Evolutionary conservation across 768 basidiomycete genomes (phyloP), one percentile per base, ranked within the genome.

Genomic region (Calvatia gigantea): DNA sequence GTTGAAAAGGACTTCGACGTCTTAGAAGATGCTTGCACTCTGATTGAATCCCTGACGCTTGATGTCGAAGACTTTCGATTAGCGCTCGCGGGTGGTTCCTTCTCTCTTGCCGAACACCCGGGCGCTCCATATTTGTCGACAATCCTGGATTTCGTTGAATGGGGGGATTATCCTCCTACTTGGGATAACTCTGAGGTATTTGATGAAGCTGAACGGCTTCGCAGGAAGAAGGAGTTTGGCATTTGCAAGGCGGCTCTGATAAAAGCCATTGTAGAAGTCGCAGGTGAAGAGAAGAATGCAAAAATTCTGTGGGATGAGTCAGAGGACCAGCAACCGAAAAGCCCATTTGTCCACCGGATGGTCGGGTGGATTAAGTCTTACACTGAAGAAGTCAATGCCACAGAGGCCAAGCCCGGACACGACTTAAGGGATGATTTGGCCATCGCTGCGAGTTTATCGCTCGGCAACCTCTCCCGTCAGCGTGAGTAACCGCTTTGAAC

Each of bases 221-320:
- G 75, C 45, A 86, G 82, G 69, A 83, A 89, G 66, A 87, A 87
- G 66, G 77, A 80, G 2, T 88, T 95, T 59, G 83, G 85, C 60
- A 80, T 86, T 27, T 91, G 91, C 72, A 95, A 94, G 70, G 88
- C 86, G 3, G 91, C 90, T 0, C 74, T 94, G 7, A 86, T 94
- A 68, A 92, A 93, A 62, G 82, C 87, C 2, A 81, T 94, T 14
- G 91, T 95, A 27, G 92, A 93, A 64, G 83, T 89, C 37, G 83
- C 90, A 7, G 91, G 91, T 35, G 89, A 92, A 65, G 87, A 89
- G 59, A 82, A 79, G 60, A 92, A 90, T 60, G 81, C 80, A 58
- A 85, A 91, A 47, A 80, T 86, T 6, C 72, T 93, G n/a, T 92
- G 89, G 85, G 84, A 87, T 60, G 79, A 82, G 41, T 79, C 76